Conservation (phyloP, 1,284 basidiomycete species). For the Violaceomyces palustris region DNA sequence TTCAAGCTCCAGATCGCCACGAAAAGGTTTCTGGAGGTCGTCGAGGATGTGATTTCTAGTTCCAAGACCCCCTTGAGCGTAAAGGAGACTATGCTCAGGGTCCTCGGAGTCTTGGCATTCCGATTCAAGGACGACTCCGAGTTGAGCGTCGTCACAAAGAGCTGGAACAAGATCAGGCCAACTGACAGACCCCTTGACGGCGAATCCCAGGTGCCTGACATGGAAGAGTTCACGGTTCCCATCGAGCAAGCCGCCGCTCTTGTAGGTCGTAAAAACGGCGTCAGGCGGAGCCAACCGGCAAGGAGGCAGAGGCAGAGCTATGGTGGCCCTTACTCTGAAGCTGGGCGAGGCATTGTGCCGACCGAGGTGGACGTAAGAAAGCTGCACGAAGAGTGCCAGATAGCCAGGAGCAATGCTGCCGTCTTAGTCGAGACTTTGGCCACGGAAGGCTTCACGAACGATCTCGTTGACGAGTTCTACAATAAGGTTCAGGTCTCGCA, state of each 20-base stretch:
- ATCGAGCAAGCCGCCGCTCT: no score
- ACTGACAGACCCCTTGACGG: constrained; percentile 32
- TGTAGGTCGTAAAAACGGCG: no score
- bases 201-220: constrained; percentile 23
- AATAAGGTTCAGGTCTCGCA: constrained; percentile 18
- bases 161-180: constrained; percentile 41
- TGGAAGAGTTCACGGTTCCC: constrained; percentile 7
- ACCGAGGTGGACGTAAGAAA: constrained; percentile 32
- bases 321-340: no score
- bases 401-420: constrained; percentile 27
- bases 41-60: constrained; percentile 32
- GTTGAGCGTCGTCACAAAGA: constrained; percentile 30
- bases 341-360: no score
- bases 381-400: constrained; percentile 39
- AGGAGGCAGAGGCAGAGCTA: no score
- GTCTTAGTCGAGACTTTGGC: constrained; percentile 30
- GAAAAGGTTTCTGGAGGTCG: constrained; percentile 38
- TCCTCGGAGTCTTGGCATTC: constrained; percentile 39
- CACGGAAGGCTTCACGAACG: constrained; percentile 13
- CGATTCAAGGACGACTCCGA: constrained; percentile 34
- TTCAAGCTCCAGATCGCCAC: constrained; percentile 38
- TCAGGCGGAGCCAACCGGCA: no score
- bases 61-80: constrained; percentile 36
- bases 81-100: constrained; percentile 35
- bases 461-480: constrained; percentile 25